Base-by-base conservation (phyloP, 306 rosid genomes). In the Casuarina equisetifolia region DNA sequence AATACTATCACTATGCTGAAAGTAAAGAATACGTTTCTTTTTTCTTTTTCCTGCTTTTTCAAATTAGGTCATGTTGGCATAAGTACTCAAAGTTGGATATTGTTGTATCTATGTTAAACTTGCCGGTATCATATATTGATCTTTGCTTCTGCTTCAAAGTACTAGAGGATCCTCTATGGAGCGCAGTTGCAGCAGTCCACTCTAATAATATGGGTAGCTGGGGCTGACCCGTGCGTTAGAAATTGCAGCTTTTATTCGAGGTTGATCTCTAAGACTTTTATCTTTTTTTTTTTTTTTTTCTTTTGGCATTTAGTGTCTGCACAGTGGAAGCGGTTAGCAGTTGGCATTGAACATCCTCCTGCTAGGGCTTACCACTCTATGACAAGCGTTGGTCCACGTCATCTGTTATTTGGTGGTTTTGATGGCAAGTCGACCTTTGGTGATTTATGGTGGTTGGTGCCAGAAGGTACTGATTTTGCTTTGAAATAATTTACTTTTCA, bases 281-380 rank as follows among this genome's bases (percentile, higher is more conserved):
- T 66, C 15, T 54, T 46, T 25, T 74, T 68, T 25, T 25, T 25
- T 25, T 25, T 25, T 25, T 25, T 25, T 25, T 25, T 25, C 32
- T 25, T 25, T 59, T 76, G 70, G 70, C 48, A 55, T 74, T 19
- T 81, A 95, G 98, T 92, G 67, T 92, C 97, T 44, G 98, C 92
- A 72, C 97, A 92, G 63, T 95, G 98, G 97, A 95, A 95, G 86
- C 96, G 97, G 77, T 82, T 95, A 67, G 87, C 91, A 54, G 80
- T 81, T 55, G 95, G 93, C 70, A 95, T 84, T 75, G 98, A 92
- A 84, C 85, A 92, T 63, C 98, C 98, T 84, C 87, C 97, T 68
- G 97, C 97, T 75, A 94, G 98, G 77, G 98, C 98, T 49, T 95
- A 95, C 89, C 98, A 95, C 85, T 89, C 97, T n/a, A 80, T 95